Evolutionary conservation across 164 flowering plant genomes (phyloP).

Genomic region (Berberis thunbergii): DNA sequence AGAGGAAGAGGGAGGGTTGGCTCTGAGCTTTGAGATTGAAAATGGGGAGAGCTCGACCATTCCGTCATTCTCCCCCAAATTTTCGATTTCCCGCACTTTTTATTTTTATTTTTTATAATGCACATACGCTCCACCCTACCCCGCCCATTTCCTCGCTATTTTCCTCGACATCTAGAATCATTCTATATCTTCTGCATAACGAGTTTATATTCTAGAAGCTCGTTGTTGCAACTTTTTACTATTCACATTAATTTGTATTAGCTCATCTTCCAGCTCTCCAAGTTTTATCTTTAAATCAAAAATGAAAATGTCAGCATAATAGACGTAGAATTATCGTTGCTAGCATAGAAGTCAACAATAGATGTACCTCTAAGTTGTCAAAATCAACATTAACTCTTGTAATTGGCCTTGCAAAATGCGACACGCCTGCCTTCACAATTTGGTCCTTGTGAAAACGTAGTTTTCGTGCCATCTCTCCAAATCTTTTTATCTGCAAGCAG

Average conservation of each 20-base stretch:
- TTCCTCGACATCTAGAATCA: no score
- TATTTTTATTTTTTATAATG: no score
- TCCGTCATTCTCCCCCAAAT: no score
- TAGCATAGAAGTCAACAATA: neutral
- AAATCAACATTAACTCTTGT: constrained; percentile 32
- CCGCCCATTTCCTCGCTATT: no score
- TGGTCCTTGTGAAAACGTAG: constrained; percentile 68
- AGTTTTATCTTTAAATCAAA: constrained; percentile 56
- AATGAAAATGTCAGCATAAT: neutral
- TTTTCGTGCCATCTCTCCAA: constrained; percentile 87
- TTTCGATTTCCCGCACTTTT: no score
- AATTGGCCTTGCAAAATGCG: constrained; percentile 28
- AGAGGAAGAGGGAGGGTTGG: no score
- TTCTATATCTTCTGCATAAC: constrained; percentile 81
- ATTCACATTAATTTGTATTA: constrained; percentile 79
- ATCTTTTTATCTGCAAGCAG: constrained; percentile 56
- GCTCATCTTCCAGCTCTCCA: constrained; percentile 91
- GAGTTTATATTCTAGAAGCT: constrained; percentile 82
- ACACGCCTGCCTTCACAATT: constrained; percentile 58
- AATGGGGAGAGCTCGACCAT: no score
- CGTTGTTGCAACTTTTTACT: constrained; percentile 83
- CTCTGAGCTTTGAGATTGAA: no score
- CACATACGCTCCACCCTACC: no score
- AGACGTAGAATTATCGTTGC: neutral
- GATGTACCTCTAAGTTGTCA: constrained; percentile 61